Evolutionary conservation across 129 eudicot species (phyloP), one percentile per base, ranked within the genome.

Genomic region (Escallonia rubra): DNA sequence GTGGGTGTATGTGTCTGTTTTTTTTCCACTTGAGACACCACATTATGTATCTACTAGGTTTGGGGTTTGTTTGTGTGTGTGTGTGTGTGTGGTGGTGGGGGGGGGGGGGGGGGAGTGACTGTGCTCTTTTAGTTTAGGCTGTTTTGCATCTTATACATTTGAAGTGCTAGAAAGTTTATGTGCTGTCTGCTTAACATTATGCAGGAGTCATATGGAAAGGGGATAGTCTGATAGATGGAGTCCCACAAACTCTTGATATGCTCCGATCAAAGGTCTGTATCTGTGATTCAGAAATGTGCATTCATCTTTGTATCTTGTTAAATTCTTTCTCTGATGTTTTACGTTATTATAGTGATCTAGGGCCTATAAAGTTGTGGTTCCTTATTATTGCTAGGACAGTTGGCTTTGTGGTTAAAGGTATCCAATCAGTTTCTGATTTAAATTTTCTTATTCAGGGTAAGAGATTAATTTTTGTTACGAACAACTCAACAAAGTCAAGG

Each of bases 161-260:
- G 42, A 9, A n/a, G 45, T 44, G 54, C 4, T 11, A 39, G 10
- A 63, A 43, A 23, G 34, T 65, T 47, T 43, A 59, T 67, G 43
- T 67, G 39, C 47, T 63, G 47, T 6, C 62, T 74, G 34, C 51
- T 23, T 57, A 40, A 64, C 46, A 11, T 39, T 63, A 63, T 64
- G 3, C 85, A 93, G 99, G 99, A 61, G 99, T 93, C 51, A 89
- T 93, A 41, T 93, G 99, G 99, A 93, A 93, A 77, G 99, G 99
- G 52, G 99, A 93, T 76, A 77, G 71, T 48, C 66, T 93, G 66
- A 93, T 93, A 11, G 99, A 89, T 63, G 99, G 99, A 54, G 99
- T 93, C 66, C 95, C 96, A 46, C 93, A 86, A 75, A 93, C 99
- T 74, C 91, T 93, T 42, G 96, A 93, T 80, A 59, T 93, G 93